Percentiles rank a stretch among this genome's conserved stretches.
These are phyloP conservation scores for Sclerotinia minor DNA, from an alignment of 2,329 filamentous ascomycete species.

Conservation along the genomic window DNA sequence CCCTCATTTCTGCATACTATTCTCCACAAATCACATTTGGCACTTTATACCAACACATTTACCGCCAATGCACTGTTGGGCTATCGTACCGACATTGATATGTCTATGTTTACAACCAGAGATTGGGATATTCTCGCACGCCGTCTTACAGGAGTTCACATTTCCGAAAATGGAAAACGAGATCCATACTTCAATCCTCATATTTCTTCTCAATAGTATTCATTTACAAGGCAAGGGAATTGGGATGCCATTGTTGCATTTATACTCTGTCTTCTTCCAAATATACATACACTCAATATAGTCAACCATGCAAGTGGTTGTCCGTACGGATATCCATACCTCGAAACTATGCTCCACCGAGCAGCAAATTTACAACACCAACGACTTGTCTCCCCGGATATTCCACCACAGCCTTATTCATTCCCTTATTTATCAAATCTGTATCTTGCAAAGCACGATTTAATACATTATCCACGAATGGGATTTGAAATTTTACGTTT, in stretches of 20 bases:
- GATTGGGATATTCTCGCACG: neutral
- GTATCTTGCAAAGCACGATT: constrained; percentile 16
- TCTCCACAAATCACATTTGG: constrained; percentile 6
- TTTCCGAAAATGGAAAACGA: neutral
- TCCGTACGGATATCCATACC: constrained; percentile 24
- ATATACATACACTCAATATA: constrained; percentile 21
- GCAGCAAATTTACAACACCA: constrained; percentile 13
- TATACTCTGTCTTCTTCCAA: constrained; percentile 24
- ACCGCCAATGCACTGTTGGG: constrained; percentile 19
- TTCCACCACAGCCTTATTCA: neutral
- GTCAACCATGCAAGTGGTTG: constrained; percentile 22
- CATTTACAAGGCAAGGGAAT: constrained; percentile 7
- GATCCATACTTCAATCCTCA: neutral
- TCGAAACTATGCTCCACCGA: constrained; percentile 21
- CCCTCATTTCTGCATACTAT: constrained; percentile 16
- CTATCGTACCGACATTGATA: constrained; percentile 14
- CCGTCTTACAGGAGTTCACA: neutral
- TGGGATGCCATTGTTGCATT: constrained; percentile 23
- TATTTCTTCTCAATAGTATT: constrained; percentile 5
- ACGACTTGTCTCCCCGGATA: neutral
- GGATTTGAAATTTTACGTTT: constrained; percentile 19
- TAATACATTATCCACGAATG: constrained; percentile 14
- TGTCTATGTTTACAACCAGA: neutral
- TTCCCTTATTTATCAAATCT: neutral
- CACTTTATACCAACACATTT: constrained; percentile 19